Evolutionary conservation across 1,284 basidiomycete species (phyloP).

Genomic region (Naganishia cerealis): DNA sequence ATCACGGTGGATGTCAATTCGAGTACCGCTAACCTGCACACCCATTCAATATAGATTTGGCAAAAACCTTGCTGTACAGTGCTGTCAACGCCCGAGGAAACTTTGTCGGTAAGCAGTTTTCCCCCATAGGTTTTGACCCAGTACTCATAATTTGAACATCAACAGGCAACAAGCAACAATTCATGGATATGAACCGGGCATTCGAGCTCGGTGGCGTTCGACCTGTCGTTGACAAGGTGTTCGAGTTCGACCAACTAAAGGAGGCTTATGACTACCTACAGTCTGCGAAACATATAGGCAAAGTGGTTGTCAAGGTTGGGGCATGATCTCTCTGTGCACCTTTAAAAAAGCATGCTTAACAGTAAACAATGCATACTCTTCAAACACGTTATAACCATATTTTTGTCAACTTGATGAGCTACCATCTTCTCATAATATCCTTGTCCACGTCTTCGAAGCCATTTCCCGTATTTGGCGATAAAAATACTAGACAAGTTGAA

Average conservation of each 20-base stretch:
- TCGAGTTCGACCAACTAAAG: constrained; percentile 51
- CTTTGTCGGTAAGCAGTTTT: constrained; percentile 44
- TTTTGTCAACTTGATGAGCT: neutral
- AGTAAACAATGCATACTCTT: too few relatives aligned
- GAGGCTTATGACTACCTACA: constrained; percentile 54
- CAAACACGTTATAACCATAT: too few relatives aligned
- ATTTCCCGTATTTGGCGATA: constrained; percentile 36
- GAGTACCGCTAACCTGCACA: neutral
- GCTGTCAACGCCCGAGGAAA: constrained; percentile 51
- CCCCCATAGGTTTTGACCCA: too few relatives aligned
- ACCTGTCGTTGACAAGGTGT: constrained; percentile 55
- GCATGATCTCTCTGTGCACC: neutral
- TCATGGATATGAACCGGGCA: constrained; percentile 51
- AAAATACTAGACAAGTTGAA: constrained; percentile 35
- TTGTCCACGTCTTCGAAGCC: constrained; percentile 29
- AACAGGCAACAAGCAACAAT: constrained; percentile 49
- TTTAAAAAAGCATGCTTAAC: too few relatives aligned
- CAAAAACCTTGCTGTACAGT: constrained; percentile 42
- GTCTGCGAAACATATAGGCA: constrained; percentile 48
- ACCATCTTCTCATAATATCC: constrained; percentile 35
- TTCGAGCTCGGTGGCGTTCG: constrained; percentile 50
- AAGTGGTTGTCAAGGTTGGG: constrained; percentile 45
- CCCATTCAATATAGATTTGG: constrained; percentile 37
- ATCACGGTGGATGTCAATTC: neutral
- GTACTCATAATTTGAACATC: neutral